Evolutionary conservation across 2,329 filamentous ascomycete genomes (phyloP).

Genomic region (Raffaelea albimanens): DNA sequence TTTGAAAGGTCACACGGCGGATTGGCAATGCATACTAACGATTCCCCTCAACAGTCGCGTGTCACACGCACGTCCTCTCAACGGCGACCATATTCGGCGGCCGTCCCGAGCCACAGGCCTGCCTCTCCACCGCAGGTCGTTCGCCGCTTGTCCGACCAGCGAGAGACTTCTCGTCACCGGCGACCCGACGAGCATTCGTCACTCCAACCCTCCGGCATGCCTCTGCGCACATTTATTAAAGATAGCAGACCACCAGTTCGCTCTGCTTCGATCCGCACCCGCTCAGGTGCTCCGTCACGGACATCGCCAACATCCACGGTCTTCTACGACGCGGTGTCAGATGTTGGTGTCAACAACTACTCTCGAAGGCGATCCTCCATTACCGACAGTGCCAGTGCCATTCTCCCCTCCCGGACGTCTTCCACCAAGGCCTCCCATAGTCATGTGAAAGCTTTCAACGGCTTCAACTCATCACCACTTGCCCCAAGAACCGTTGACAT

Average conservation of each 20-base stretch:
- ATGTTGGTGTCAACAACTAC: constrained; percentile 18
- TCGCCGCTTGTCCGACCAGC: constrained; percentile 49
- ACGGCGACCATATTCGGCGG: constrained; percentile 44
- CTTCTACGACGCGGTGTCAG: constrained; percentile 33
- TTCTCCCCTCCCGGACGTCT: constrained; percentile 30
- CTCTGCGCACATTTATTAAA: constrained; percentile 31
- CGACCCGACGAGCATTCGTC: constrained; percentile 31
- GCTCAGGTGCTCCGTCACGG: constrained; percentile 26
- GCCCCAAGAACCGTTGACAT: constrained; percentile 34
- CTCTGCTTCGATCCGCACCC: constrained; percentile 5
- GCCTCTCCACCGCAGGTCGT: constrained; percentile 40
- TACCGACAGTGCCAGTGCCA: constrained; percentile 32
- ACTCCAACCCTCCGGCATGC: constrained; percentile 26
- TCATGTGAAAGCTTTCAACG: constrained; percentile 35
- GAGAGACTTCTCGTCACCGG: constrained; percentile 35
- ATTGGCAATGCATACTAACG: background rate
- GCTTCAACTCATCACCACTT: constrained; percentile 52
- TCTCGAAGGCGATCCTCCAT: constrained; percentile 33
- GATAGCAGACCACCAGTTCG: constrained; percentile 21
- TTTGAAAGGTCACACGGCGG: background rate
- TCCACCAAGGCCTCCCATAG: constrained; percentile 32
- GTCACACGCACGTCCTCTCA: constrained; percentile 33
- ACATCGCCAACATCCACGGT: constrained; percentile 22
- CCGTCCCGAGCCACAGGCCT: constrained; percentile 35
- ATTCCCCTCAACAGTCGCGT: constrained; percentile 30